Evolutionary conservation across 495 filamentous ascomycete species (phyloP), one percentile per base, ranked within the genome.

Genomic region (Penicillium simplicissimum): DNA sequence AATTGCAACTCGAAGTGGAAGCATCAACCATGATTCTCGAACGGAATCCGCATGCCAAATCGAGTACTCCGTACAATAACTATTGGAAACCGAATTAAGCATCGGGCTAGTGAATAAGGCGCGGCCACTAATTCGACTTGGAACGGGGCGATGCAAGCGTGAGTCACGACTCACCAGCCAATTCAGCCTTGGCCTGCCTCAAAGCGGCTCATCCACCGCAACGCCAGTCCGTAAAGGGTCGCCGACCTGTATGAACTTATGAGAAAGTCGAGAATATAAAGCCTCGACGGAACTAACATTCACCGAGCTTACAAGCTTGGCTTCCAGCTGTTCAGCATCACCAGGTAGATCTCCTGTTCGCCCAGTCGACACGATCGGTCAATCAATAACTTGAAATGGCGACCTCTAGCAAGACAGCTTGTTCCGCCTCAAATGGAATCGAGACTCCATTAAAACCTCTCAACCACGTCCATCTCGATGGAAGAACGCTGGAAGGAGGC

Each of bases 401-500:
- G 36, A n/a, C 36, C 13, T 42, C 53, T 21, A 34, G 1, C 4
- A n/a, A 21, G 13, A 13, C n/a, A 10, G 5, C 5, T 8, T 1
- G 3, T 47, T 47, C 28, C 34, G 23, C 42, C 19, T 34, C 53
- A n/a, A 42, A n/a, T 60, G 48, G 54, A 45, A 21, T 40, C 13
- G 34, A 23, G 25, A 15, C 59, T 13, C 57, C 57, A 57, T 57
- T 15, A 25, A 40, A 23, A 65, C 42, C 56, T 19, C 36, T 40
- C 13, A 53, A 42, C 31, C 71, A 68, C 21, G 55, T 85, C 45
- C 67, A 68, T 49, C 72, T 93, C 8, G 88, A 92, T 62, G 90
- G 90, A 36, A 73, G 82, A 47, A 90, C 84, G 1, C 90, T 93
- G 13, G 92, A 96, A 77, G 92, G 92, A 38, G 92, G 92, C 34